A percentile compares a stretch with the other conserved stretches of the same genome.
These are phyloP conservation scores for Heimioporus sp. DNA, from an alignment of 768 basidiomycete species.

Conservation along the genomic window DNA sequence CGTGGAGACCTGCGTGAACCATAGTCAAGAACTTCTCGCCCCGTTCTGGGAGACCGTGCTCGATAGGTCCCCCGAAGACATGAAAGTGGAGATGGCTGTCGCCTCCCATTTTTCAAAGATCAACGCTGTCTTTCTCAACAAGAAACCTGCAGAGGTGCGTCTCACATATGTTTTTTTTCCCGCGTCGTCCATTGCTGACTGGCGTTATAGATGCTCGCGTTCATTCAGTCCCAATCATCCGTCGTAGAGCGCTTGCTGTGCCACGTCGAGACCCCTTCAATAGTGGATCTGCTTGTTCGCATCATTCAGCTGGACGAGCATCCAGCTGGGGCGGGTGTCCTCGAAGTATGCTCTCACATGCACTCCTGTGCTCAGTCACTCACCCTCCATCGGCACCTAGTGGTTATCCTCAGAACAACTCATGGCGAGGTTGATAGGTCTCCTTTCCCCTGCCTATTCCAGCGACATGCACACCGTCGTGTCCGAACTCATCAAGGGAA, in stretches of 20 bases:
- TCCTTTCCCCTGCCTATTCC: slow-evolving; percentile 76
- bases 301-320: slow-evolving; percentile 89
- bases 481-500: slow-evolving; percentile 88
- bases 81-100: slow-evolving; percentile 84
- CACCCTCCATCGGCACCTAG: slow-evolving; percentile 42
- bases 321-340: slow-evolving; percentile 75
- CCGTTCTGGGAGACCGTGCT: slow-evolving; percentile 93
- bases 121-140: slow-evolving; percentile 82
- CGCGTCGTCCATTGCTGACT: slow-evolving; percentile 16
- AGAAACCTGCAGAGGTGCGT: slow-evolving; percentile 86
- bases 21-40: slow-evolving; percentile 66
- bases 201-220: slow-evolving; percentile 77
- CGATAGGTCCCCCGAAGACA: slow-evolving; percentile 77
- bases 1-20: slow-evolving; percentile 80
- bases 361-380: slow-evolving; percentile 29
- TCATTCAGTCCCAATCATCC: slow-evolving; percentile 80
- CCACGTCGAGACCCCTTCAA: slow-evolving; percentile 86
- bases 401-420: slow-evolving; percentile 87
- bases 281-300: slow-evolving; percentile 88
- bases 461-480: slow-evolving; percentile 82
- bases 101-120: slow-evolving; percentile 95
- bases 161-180: not conserved
- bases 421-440: slow-evolving; percentile 74
- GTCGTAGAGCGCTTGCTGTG: slow-evolving; percentile 79
- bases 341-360: slow-evolving; percentile 66